Conservation (phyloP, 129 eudicot genomes). For the Flaveria ramosissima region DNA sequence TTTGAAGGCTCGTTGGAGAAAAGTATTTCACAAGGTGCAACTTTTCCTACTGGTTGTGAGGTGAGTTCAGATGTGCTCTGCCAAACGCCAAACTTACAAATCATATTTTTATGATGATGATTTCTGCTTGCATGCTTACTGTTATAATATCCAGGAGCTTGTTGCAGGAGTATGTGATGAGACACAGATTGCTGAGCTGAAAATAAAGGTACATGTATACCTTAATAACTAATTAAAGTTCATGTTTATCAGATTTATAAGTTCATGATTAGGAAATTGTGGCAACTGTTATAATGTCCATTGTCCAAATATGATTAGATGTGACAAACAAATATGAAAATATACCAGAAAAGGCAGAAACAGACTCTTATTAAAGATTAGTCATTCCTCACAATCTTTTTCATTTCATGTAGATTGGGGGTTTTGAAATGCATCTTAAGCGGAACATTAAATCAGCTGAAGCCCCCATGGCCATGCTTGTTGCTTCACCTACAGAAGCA, state of each 20-base stretch:
- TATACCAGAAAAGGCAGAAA: neutral
- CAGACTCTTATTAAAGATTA: neutral
- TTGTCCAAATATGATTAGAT: neutral
- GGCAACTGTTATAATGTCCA: neutral
- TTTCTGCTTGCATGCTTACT: conserved; percentile 18
- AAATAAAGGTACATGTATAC: conserved; percentile 56
- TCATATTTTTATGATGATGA: neutral
- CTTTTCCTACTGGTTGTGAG: conserved; percentile 71
- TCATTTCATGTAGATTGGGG: conserved; percentile 54
- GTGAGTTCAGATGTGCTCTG: conserved; percentile 28
- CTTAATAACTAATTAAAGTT: neutral
- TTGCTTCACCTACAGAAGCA: conserved; percentile 43
- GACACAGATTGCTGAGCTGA: conserved; percentile 77
- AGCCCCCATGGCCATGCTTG: conserved; percentile 40
- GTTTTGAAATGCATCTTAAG: conserved; percentile 78
- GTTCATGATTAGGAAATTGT: neutral
- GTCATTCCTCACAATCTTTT: conserved; percentile 7
- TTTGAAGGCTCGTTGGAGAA: conserved; percentile 47
- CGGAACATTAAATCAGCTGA: conserved; percentile 51
- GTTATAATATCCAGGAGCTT: conserved; percentile 51
- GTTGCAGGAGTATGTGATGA: conserved; percentile 68
- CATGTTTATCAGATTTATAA: neutral
- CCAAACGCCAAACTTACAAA: neutral
- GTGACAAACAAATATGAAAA: conserved; percentile 5
- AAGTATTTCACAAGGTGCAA: conserved; percentile 36